Conservation (phyloP, 2,329 filamentous ascomycete species). For the Phoma herbarum region DNA sequence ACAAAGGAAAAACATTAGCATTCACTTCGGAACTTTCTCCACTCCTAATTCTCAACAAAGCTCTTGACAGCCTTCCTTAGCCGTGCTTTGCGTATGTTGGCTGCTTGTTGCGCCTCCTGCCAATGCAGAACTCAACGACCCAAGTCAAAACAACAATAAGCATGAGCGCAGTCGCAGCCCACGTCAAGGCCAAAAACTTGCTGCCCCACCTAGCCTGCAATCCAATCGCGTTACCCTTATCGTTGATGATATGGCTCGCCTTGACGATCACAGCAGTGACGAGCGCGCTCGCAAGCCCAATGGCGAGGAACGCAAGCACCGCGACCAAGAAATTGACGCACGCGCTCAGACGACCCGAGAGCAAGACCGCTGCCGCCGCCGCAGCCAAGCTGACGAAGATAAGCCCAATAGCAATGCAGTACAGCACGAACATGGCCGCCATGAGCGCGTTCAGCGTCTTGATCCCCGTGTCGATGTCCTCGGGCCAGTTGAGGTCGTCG, state of each 20-base stretch:
- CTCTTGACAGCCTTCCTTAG: constrained; percentile 6
- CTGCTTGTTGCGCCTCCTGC: constrained; percentile 29
- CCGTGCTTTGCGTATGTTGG: constrained; percentile 34
- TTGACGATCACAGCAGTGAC: constrained; percentile 69
- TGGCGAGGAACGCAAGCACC: constrained; percentile 63
- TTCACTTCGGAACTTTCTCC: neutral
- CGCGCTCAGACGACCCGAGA: constrained; percentile 56
- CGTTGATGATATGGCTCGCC: constrained; percentile 62
- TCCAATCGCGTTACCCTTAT: constrained; percentile 60
- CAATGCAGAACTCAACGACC: constrained; percentile 44
- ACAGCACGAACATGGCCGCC: constrained; percentile 66
- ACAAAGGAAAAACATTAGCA: constrained; percentile 9
- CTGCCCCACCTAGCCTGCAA: constrained; percentile 60
- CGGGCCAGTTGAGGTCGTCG: constrained; percentile 64
- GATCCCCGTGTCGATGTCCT: constrained; percentile 63
- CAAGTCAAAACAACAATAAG: constrained; percentile 46
- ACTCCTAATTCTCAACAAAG: neutral
- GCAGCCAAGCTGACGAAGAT: constrained; percentile 61
- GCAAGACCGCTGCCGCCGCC: constrained; percentile 57
- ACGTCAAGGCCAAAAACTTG: constrained; percentile 67
- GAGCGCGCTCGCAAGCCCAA: constrained; percentile 78
- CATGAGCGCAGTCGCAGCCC: constrained; percentile 63
- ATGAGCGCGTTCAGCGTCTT: constrained; percentile 59
- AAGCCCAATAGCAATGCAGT: constrained; percentile 65
- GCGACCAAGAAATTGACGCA: constrained; percentile 61